Base-by-base conservation (phyloP, 805 yeast species). In the Scheffersomyces stipitis region DNA sequence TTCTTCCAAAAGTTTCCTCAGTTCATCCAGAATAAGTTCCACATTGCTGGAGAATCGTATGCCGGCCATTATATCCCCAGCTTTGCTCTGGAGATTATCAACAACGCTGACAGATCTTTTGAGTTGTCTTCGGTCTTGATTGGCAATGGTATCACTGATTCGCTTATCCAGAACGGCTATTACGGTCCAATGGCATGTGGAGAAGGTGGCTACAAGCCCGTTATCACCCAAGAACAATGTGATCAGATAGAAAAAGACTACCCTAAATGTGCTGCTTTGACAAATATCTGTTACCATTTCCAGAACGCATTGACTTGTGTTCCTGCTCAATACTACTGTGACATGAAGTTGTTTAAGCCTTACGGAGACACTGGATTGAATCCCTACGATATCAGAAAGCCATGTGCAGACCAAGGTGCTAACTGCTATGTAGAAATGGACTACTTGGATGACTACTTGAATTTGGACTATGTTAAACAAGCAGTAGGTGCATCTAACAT, bases 331-430 rank as follows among this genome's bases (percentile, higher is more conserved):
- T 42, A 49, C 30, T 59, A 54, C 40, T 68, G 73, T 46, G 62
- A 55, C 33, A 23, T 20, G 10, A 45, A 45, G 28, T 45, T 67
- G 20, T 48, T 46, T 32, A 51, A 51, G 12, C 69, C 69, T 9
- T 66, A 58, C 41, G 26, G 31, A 10, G 64, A 71, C 38, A 76
- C 82, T 2, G 81, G 81, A 4, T 70, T 75, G 48, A 81, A 81
- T 49, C 81, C 78, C 16, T 81, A 81, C 50, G 87, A 81, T 52
- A 77, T 81, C 40, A 72, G 86, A 57, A 67, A 58, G 45, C 49
- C 54, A 50, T 78, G 83, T 50, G 62, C 34, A 12, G 76, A 67
- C 28, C 71, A 69, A 30, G 75, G 71, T 18, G 71, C 75, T 13
- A 58, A 72, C 44, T 80, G 86, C 59, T 81, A 81, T 58, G 58